A percentile compares a stretch with the other conserved stretches of the same genome.
phyloP scores from a whole-genome alignment of 495 filamentous ascomycete species.

The Penicillium bovifimosum region DNA sequence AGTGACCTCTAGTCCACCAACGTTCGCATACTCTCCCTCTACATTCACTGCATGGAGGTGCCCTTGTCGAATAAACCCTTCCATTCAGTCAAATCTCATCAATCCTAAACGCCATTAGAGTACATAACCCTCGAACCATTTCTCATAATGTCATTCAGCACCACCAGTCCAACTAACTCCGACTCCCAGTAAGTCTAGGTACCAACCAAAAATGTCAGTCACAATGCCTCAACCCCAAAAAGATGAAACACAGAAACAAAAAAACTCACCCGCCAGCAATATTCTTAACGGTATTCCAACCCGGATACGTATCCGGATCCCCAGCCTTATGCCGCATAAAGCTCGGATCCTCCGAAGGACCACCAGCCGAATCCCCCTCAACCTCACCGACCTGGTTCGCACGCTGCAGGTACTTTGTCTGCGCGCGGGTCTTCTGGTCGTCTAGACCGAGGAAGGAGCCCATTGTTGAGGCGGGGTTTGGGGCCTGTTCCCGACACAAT shows the following conservation, averaged over 20 bases:
- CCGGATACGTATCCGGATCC: slow-evolving; percentile 28
- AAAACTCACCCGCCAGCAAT: slow-evolving; percentile 19
- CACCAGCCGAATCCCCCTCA: slow-evolving; percentile 17
- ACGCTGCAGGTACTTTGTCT: slow-evolving; percentile 18
- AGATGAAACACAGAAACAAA: no score
- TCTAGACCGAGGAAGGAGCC: slow-evolving; percentile 26
- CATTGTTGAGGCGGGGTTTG: slow-evolving; percentile 22
- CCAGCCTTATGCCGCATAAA: slow-evolving; percentile 35
- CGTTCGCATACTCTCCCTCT: no score
- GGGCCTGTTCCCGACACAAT: slow-evolving; percentile 10
- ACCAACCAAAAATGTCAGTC: no score
- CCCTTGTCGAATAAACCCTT: not conserved
- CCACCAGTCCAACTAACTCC: no score
- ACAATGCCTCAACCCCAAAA: no score
- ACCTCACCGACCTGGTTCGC: slow-evolving; percentile 7
- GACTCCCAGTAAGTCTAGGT: no score
- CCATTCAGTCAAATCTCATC: no score
- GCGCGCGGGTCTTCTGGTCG: slow-evolving; percentile 31
- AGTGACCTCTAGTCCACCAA: no score
- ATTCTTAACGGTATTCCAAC: slow-evolving; percentile 27
- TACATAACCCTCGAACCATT: no score
- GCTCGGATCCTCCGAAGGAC: slow-evolving; percentile 34
- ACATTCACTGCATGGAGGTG: no score
- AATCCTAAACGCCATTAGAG: no score
- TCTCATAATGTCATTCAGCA: no score